Conservation (phyloP, 768 basidiomycete species). For the Tremella mesenterica region DNA sequence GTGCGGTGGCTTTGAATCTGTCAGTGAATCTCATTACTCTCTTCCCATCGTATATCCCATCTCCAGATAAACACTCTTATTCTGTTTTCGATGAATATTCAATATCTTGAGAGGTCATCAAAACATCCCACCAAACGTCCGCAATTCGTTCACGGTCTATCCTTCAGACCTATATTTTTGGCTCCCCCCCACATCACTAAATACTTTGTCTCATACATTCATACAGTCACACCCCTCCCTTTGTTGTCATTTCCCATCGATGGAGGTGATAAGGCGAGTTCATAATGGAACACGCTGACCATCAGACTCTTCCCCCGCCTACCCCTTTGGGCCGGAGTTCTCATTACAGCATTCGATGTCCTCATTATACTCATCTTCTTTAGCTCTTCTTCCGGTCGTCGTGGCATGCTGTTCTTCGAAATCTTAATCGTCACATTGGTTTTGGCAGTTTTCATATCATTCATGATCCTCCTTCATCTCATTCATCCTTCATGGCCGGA, state of each 20-base stretch:
- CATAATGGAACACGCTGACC: not conserved
- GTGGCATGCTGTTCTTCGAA: conserved; percentile 45
- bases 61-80: no score
- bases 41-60: not conserved
- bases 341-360: conserved; percentile 43
- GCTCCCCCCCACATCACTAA: not conserved
- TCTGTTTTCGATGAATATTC: no score
- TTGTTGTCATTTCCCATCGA: no score
- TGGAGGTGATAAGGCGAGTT: no score
- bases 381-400: conserved; percentile 32
- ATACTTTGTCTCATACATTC: not conserved
- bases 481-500: conserved; percentile 62
- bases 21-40: conserved; percentile 21
- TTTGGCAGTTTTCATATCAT: conserved; percentile 65
- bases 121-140: not conserved
- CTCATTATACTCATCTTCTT: conserved; percentile 45
- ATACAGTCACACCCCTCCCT: not conserved
- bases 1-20: conserved; percentile 69
- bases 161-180: not conserved
- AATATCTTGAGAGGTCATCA: no score
- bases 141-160: not conserved
- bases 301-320: conserved; percentile 42
- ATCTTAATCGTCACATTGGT: conserved; percentile 43
- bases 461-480: conserved; percentile 65
- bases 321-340: conserved; percentile 44